Percentiles rank a stretch among this genome's conserved stretches.
These are phyloP conservation scores for Syzygium syzygioides DNA, from an alignment of 441 rosid species.

Conservation along the genomic window DNA sequence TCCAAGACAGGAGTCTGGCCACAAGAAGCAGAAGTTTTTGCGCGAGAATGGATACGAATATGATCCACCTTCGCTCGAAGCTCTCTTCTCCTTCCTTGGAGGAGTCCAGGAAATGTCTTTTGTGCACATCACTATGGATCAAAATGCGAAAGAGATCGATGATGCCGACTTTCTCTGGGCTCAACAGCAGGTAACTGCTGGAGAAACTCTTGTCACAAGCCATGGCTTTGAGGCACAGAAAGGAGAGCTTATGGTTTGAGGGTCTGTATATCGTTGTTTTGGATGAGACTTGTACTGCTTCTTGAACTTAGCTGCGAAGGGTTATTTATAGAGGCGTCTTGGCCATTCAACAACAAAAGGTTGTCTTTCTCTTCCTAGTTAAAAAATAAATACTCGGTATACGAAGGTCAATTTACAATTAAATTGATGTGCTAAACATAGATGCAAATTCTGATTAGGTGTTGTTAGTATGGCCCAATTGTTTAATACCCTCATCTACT, in stretches of 20 bases:
- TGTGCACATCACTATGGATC: neutral
- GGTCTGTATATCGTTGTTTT: neutral
- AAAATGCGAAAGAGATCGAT: neutral
- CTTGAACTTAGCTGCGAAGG: neutral
- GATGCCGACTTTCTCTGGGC: neutral
- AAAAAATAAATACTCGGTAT: neutral
- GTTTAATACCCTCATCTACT: neutral
- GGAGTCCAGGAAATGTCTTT: neutral
- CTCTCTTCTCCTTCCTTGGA: neutral
- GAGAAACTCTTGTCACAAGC: neutral
- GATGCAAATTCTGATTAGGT: neutral
- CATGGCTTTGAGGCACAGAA: neutral
- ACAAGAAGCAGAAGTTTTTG: neutral
- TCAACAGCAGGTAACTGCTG: neutral
- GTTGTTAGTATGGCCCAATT: neutral
- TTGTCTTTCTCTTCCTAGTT: neutral
- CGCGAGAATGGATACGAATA: neutral
- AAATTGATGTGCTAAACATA: neutral
- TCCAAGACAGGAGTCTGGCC: neutral
- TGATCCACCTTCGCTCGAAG: neutral
- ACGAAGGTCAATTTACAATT: neutral
- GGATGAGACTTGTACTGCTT: neutral
- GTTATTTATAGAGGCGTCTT: neutral
- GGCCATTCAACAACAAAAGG: neutral
- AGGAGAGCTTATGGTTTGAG: neutral